Base-by-base conservation (phyloP, 164 flowering plant species). In the Buxus sempervirens region DNA sequence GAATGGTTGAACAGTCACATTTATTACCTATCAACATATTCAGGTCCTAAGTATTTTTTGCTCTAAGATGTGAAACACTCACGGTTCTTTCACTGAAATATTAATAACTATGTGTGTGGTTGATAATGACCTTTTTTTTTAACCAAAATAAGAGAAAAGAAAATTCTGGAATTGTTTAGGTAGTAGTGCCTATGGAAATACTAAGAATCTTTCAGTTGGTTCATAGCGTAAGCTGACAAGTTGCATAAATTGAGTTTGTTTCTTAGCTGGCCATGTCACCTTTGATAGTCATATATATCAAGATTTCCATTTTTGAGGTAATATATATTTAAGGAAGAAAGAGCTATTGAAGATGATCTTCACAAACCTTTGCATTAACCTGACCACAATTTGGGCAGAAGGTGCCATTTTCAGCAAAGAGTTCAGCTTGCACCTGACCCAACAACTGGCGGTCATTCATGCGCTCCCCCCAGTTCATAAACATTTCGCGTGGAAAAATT, bases 321-420 rank as follows among this genome's bases (percentile, higher is more conserved):
- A 26, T 24, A 0, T 5, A 51, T 27, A 26, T n/a, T n/a, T 12
- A 14, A 56, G 27, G 22, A 19, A 23, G n/a, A 25, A 27, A 64
- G n/a, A 2, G 12, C 3, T 32, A 32, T 7, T 32, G 38, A 42
- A 24, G 24, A 26, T 61, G 5, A 45, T 53, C 4, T 58, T 9
- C 4, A 67, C 86, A 77, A 69, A 90, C 98, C 93, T 93, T 93
- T 32, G 78, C 88, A 84, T 93, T 93, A 53, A 70, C 48, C 66
- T 93, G 97, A 62, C 83, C 65, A 77, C 98, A 94, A 64, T 71
- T 78, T 54, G 98, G 98, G 69, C 97, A 94, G 26, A 65, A 28
- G 38, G 67, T 82, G 66, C 75, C 81, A 36, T 51, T 79, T 38
- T 75, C 70, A 54, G 78, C 74, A 81, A 60, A 71, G 22, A 81